phyloP scores from a whole-genome alignment of 1,139 yeast genomes.

The Casaregolazyma lundiana region DNA sequence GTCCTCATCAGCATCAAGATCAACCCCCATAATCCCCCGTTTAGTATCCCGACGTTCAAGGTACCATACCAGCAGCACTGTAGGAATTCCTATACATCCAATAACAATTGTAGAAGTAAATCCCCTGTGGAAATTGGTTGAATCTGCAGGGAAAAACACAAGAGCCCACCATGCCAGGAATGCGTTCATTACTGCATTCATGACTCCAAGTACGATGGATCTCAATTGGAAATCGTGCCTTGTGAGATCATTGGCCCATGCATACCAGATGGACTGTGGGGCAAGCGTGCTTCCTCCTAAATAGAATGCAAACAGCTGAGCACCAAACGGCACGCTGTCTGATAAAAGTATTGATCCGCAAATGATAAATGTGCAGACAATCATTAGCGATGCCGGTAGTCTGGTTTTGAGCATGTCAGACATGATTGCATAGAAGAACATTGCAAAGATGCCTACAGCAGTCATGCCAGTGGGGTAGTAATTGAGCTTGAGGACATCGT shows the following conservation, averaged over 20 bases:
- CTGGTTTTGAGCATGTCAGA: slow-evolving; percentile 6
- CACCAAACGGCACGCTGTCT: slow-evolving; percentile 8
- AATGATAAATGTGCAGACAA: slow-evolving; percentile 9
- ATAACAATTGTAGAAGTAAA: slow-evolving; percentile 9
- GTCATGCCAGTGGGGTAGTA: slow-evolving; percentile 9
- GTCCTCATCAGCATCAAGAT: background rate
- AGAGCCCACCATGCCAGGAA: slow-evolving; percentile 12
- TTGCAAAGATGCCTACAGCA: slow-evolving; percentile 6
- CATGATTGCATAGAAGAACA: slow-evolving; percentile 5
- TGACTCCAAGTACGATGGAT: slow-evolving; percentile 7
- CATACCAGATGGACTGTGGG: slow-evolving; percentile 8
- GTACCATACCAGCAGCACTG: slow-evolving; percentile 8
- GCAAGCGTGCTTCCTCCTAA: slow-evolving; percentile 10
- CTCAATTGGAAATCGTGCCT: slow-evolving; percentile 11
- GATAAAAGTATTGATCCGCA: slow-evolving; percentile 7
- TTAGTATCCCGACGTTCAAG: slow-evolving; percentile 8
- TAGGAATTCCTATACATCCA: slow-evolving; percentile 9
- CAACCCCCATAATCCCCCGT: slow-evolving; percentile 4
- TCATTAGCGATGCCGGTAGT: slow-evolving; percentile 8
- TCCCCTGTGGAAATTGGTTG: slow-evolving; percentile 9
- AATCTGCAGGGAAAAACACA: slow-evolving; percentile 11
- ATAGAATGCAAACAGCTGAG: slow-evolving; percentile 11
- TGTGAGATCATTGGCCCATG: slow-evolving; percentile 10
- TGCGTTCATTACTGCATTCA: slow-evolving; percentile 12
- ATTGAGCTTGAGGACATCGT: slow-evolving; percentile 7